Conservation (phyloP, 164 flowering plant genomes). For the Kingdonia uniflora region DNA sequence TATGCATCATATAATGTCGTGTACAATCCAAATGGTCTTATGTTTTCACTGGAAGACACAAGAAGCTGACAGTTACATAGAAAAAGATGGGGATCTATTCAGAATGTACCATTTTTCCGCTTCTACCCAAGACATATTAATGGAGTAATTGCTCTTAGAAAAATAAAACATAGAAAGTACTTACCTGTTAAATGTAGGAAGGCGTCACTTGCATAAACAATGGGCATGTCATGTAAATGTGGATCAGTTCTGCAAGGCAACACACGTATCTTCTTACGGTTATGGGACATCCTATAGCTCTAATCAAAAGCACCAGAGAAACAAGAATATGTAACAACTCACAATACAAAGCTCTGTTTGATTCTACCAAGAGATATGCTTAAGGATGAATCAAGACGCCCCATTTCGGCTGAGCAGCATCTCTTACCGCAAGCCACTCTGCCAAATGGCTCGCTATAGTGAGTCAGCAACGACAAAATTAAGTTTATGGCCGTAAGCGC, state of each 20-base stretch:
- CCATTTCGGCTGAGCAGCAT: conserved; percentile 28
- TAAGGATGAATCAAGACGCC: conserved; percentile 49
- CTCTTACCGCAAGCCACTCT: conserved; percentile 55
- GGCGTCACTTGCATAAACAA: conserved; percentile 86
- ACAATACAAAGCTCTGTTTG: conserved; percentile 99
- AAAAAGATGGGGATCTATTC: no score
- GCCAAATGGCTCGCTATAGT: conserved; percentile 62
- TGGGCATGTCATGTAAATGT: conserved; percentile 68
- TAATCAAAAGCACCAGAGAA: conserved; percentile 11
- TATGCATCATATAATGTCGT: no score
- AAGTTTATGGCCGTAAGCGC: conserved; percentile 39
- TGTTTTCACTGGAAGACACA: no score
- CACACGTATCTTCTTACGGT: conserved; percentile 13
- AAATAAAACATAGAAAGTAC: no score
- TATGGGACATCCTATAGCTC: neutral
- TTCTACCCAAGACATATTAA: no score
- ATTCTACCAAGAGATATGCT: conserved; percentile 93
- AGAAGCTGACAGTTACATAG: no score
- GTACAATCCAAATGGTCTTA: no score
- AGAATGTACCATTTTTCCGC: no score
- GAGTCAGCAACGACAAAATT: conserved; percentile 59
- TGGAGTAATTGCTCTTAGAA: no score
- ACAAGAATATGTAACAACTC: conserved; percentile 53
- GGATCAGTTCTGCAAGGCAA: conserved; percentile 58
- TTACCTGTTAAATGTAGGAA: conserved; percentile 81